phyloP scores from a whole-genome alignment of 2,329 filamentous ascomycete genomes.

The Trichoderma sp. region DNA sequence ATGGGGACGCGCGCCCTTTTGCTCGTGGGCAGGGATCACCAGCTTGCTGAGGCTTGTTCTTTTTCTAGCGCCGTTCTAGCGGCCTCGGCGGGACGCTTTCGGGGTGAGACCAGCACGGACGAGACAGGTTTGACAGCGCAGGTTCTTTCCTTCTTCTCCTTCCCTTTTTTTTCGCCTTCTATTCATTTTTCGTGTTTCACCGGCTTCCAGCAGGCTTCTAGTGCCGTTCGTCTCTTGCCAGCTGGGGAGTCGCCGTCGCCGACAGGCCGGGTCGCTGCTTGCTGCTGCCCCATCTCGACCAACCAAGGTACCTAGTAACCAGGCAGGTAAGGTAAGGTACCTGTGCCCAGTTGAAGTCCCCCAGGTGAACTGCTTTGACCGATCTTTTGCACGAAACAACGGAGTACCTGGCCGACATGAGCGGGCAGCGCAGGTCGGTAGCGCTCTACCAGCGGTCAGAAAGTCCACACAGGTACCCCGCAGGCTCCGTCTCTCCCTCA shows the following conservation, averaged over 20 bases:
- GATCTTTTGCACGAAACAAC: not conserved
- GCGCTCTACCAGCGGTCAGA: slow-evolving; percentile 14
- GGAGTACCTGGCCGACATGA: slow-evolving; percentile 12
- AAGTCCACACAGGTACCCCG: slow-evolving; percentile 22
- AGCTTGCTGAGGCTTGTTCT: slow-evolving; percentile 24
- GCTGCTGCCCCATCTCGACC: not conserved
- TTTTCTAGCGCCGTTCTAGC: slow-evolving; percentile 32
- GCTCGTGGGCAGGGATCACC: slow-evolving; percentile 9
- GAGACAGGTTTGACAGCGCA: not conserved
- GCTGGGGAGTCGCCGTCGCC: slow-evolving; percentile 19
- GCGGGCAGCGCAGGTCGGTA: not conserved
- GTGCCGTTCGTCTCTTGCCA: slow-evolving; percentile 19
- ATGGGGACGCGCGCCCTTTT: slow-evolving; percentile 11
- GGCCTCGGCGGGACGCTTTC: not conserved
- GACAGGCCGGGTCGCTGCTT: slow-evolving; percentile 12
- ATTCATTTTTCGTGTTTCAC: not conserved
- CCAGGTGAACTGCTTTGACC: not conserved
- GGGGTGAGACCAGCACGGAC: slow-evolving; percentile 2
- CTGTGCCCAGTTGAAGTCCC: no score
- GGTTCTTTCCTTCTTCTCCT: no score
- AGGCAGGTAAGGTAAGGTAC: no score
- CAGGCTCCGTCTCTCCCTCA: slow-evolving; percentile 6
- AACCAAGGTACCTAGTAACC: not conserved
- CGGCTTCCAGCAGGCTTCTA: slow-evolving; percentile 26
- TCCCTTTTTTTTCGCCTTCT: no score